A percentile compares a stretch with the other conserved stretches of the same genome.
phyloP scores from a whole-genome alignment of 1,139 yeast species.

The Saccharomyces uvarum region DNA sequence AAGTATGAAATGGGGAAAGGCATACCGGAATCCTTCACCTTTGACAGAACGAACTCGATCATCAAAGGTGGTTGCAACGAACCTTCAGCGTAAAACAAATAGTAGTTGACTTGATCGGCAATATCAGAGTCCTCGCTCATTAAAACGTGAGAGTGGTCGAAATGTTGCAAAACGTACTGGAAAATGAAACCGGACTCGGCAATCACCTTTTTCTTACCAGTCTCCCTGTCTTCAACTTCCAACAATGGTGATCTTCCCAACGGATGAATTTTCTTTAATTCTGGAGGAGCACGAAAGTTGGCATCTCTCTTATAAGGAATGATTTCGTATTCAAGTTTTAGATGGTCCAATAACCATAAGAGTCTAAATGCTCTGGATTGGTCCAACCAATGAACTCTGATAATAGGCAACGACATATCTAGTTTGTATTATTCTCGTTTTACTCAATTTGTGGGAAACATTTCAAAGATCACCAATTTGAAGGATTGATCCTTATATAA shows the following conservation, averaged over 20 bases:
- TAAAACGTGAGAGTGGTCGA: constrained; percentile 36
- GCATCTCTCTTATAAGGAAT: constrained; percentile 43
- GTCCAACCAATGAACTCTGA: constrained; percentile 39
- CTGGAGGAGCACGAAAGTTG: constrained; percentile 35
- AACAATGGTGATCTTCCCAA: constrained; percentile 51
- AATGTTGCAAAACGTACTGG: constrained; percentile 38
- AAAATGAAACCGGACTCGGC: constrained; percentile 46
- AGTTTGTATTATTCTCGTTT: background rate
- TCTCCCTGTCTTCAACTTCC: constrained; percentile 42
- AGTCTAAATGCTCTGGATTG: constrained; percentile 49
- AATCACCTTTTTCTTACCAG: constrained; percentile 28
- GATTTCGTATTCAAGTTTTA: constrained; percentile 46
- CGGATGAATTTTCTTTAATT: constrained; percentile 46
- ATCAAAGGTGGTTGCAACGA: constrained; percentile 44
- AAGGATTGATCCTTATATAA: background rate
- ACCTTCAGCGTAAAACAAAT: constrained; percentile 51
- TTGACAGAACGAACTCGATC: constrained; percentile 40
- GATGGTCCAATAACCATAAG: constrained; percentile 48
- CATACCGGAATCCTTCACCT: constrained; percentile 36
- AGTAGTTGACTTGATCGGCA: constrained; percentile 42
- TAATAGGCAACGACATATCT: constrained; percentile 13
- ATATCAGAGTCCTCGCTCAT: constrained; percentile 30
- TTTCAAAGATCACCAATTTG: background rate
- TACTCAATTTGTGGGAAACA: background rate
- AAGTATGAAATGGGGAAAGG: constrained; percentile 44